These are phyloP conservation scores for Gillenia trifoliata DNA, from an alignment of 306 rosid species.

Conservation along the genomic window DNA sequence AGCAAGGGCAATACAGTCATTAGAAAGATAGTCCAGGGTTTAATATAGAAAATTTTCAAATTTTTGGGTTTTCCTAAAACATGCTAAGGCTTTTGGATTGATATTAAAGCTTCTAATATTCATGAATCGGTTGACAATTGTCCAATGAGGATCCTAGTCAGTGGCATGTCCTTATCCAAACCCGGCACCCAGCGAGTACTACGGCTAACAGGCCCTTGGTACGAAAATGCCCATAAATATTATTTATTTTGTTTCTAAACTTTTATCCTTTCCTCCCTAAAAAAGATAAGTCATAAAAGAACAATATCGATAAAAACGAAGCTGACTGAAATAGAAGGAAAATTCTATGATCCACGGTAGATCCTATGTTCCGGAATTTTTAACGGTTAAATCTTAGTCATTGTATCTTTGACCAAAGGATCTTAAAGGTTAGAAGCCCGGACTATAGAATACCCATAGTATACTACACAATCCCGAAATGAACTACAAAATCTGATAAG, in stretches of 20 bases:
- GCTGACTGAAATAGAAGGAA: neutral
- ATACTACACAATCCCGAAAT: neutral
- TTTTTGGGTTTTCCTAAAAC: no score
- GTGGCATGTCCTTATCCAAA: neutral
- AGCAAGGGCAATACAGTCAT: no score
- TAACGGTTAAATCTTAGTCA: neutral
- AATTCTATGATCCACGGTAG: neutral
- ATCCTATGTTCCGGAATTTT: no score
- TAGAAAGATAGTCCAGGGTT: no score
- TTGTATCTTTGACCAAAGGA: no score
- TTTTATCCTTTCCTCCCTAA: neutral
- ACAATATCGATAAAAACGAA: constrained; percentile 10
- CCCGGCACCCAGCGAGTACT: neutral
- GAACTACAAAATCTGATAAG: neutral
- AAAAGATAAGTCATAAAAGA: neutral
- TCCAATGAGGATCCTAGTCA: neutral
- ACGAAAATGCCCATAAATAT: neutral
- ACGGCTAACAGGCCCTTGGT: neutral
- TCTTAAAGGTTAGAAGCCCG: no score
- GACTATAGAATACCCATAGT: no score
- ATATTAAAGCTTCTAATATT: no score
- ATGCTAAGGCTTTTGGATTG: no score
- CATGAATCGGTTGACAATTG: neutral
- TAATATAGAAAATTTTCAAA: no score
- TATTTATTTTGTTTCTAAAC: neutral